Evolutionary conservation across 768 basidiomycete species (phyloP), one percentile per base, ranked within the genome.

Genomic region (Tricholomella constricta): DNA sequence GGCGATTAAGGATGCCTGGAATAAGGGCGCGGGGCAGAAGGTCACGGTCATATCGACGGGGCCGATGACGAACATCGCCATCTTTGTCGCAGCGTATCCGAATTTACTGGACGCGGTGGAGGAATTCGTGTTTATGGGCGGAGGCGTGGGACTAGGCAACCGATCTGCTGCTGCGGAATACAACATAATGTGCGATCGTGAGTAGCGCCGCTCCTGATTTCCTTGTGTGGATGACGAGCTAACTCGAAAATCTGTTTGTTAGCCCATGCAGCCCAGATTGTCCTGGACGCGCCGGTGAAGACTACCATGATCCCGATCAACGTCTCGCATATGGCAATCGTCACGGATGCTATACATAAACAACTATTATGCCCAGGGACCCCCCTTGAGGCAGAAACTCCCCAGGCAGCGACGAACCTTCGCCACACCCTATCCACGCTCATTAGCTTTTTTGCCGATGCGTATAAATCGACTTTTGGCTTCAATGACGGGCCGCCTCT

Each of bases 101-200:
- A 74, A 81, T 37, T 65, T 83, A 26, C 58, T 81, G n/a, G 69
- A 70, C 12, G 84, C 75, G 9, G 70, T 91, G 5, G 83, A 85
- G 54, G 81, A 88, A 54, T 79, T 91, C 55, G 86, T 91, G 6
- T 88, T 92, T 62, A 95, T 96, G 93, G 93, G 93, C 10, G 93
- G 93, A n/a, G 91, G 84, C 2, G 85, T 91, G 25, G 92, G 92
- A 8, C 64, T 90, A 20, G 92, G 93, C 0, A 95, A 94, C 62
- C 76, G 86, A 27, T 86, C 88, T 7, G 75, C 91, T 12, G 86
- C 83, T 10, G 91, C 90, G 61, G 91, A 92, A 65, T 94, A 83
- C 68, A 93, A 92, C 63, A 85, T 91, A 48, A 67, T 89, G 15
- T 89, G 88, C 55, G 91, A 91, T 72, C 89, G 89, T 91, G 61